Conservation (phyloP, 192 early-diverging fungal species). For the Coemansia sp. region DNA sequence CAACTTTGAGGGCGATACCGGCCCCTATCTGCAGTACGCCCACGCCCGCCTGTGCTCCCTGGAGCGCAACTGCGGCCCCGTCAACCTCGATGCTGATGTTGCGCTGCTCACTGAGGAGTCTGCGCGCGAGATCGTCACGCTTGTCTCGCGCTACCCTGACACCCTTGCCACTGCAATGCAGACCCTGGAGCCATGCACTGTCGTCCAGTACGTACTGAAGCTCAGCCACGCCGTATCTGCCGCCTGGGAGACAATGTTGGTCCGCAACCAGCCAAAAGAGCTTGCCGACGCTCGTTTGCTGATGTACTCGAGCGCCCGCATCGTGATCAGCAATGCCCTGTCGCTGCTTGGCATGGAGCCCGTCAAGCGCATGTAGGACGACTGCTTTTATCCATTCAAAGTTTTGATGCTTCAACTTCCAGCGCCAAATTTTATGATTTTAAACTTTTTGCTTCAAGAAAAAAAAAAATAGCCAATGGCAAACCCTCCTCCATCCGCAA, state of each 20-base stretch:
- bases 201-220: conserved; percentile 85
- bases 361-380: conserved; percentile 85
- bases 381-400: neutral
- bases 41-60: conserved; percentile 96
- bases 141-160: conserved; percentile 85
- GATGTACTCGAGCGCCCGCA: conserved; percentile 81
- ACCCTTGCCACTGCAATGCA: conserved; percentile 68
- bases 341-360: conserved; percentile 80
- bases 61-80: conserved; percentile 73
- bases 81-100: conserved; percentile 70
- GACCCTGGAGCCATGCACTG: conserved; percentile 79
- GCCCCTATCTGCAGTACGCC: conserved; percentile 99
- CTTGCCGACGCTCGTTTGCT: conserved; percentile 87
- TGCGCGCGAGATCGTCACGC: conserved; percentile 73
- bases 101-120: conserved; percentile 68
- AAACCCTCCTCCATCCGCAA: too few species aligned
- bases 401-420: too few species aligned
- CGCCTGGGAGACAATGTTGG: conserved; percentile 76
- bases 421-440: too few species aligned
- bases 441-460: neutral
- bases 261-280: conserved; percentile 69
- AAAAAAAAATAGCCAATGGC: too few species aligned
- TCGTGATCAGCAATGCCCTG: conserved; percentile 86
- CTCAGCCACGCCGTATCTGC: conserved; percentile 80
- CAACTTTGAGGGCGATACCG: conserved; percentile 96